A percentile compares a stretch with the other conserved stretches of the same genome.
These are phyloP conservation scores for Coemansia sp. DNA, from an alignment of 192 early-diverging fungal genomes.

Conservation along the genomic window DNA sequence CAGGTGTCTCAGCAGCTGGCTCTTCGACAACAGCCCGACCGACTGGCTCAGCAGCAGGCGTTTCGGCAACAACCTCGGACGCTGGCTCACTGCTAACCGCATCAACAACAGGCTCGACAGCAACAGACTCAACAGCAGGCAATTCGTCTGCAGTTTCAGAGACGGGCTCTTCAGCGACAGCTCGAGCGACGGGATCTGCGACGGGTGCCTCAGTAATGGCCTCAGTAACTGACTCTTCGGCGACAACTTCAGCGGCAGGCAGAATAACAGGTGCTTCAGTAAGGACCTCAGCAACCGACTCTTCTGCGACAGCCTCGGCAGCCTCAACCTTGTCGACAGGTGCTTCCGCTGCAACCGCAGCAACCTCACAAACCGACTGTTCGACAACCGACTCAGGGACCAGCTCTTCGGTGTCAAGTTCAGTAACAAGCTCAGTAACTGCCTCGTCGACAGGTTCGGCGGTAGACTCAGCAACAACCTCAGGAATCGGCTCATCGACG, in stretches of 20 bases:
- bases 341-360: too few relatives aligned
- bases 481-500: constrained; percentile 10
- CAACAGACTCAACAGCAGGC: not conserved
- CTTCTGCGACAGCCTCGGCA: not conserved
- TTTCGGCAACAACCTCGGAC: not conserved
- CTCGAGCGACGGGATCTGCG: too few relatives aligned
- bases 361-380: too few relatives aligned
- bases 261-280: not conserved
- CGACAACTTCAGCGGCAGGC: not conserved
- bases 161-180: too few relatives aligned
- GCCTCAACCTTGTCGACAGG: too few relatives aligned
- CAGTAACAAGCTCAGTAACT: too few relatives aligned
- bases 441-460: not conserved
- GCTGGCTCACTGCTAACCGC: not conserved
- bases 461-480: not conserved
- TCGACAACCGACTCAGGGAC: too few relatives aligned
- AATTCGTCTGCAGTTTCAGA: too few relatives aligned
- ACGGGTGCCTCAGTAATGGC: not conserved
- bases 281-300: constrained; percentile 5
- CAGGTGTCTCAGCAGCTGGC: too few relatives aligned
- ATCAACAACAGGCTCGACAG: not conserved
- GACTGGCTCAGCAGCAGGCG: not conserved
- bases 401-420: too few relatives aligned
- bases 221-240: not conserved
- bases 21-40: not conserved